Percentiles rank a stretch among this genome's conserved stretches.
phyloP scores from a whole-genome alignment of 208 protist genomes.

The Angomonas ambiguus region DNA sequence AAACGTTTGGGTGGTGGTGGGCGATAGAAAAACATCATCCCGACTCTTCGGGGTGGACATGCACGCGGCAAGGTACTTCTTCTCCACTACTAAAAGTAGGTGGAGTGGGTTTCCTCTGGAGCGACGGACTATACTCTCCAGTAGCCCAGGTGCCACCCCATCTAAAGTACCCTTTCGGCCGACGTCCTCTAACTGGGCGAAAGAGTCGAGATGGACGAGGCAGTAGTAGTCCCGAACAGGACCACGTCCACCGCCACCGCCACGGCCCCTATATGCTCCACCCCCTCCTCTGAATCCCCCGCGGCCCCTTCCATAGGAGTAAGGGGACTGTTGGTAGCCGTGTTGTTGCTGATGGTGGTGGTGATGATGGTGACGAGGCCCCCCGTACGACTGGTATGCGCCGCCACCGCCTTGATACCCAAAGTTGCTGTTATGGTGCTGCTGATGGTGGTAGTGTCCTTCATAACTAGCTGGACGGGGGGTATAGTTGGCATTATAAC shows the following conservation, averaged over 20 bases:
- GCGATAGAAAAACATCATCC: constrained; percentile 67
- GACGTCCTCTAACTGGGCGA: constrained; percentile 60
- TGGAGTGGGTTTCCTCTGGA: constrained; percentile 29
- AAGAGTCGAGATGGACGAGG: constrained; percentile 68
- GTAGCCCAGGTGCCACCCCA: constrained; percentile 29
- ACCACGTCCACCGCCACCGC: constrained; percentile 14
- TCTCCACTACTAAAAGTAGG: constrained; percentile 56
- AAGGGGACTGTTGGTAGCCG: not conserved
- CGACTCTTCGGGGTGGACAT: constrained; percentile 49
- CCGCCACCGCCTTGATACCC: constrained; percentile 4
- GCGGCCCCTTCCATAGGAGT: not conserved
- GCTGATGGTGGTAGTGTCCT: not conserved
- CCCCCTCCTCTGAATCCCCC: constrained; percentile 10
- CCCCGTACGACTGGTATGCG: constrained; percentile 7
- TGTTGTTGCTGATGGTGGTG: not conserved
- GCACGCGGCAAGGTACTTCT: constrained; percentile 53
- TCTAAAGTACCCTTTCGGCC: constrained; percentile 50
- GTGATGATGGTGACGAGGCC: constrained; percentile 9
- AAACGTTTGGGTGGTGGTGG: constrained; percentile 48
- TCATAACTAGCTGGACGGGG: too few species aligned
- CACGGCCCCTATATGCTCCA: constrained; percentile 13
- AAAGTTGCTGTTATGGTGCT: not conserved
- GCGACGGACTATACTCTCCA: constrained; percentile 30
- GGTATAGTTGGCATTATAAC: constrained; percentile 5
- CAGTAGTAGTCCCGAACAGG: constrained; percentile 28